Evolutionary conservation across 2,329 filamentous ascomycete genomes (phyloP).

Genomic region (Penicillium freii): DNA sequence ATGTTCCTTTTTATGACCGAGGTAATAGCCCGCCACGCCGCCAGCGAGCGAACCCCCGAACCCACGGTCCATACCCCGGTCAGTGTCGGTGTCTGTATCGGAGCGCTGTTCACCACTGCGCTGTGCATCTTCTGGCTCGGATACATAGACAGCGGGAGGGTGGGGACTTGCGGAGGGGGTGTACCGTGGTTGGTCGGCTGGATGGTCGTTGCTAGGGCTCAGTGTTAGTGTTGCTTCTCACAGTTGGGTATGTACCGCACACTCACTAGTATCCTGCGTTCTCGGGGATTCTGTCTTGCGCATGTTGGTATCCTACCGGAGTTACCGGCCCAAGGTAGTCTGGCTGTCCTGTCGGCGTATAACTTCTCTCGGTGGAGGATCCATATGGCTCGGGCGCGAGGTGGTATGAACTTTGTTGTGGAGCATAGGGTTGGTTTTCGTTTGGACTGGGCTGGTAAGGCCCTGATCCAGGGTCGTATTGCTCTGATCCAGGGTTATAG

Average conservation of each 20-base stretch:
- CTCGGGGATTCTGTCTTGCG: slow-evolving; percentile 10
- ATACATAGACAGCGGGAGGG: slow-evolving; percentile 17
- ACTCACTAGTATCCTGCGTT: slow-evolving; percentile 39
- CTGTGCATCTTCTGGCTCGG: slow-evolving; percentile 12
- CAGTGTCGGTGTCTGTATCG: slow-evolving; percentile 13
- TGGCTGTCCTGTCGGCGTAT: slow-evolving; percentile 43
- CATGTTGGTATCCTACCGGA: slow-evolving; percentile 50
- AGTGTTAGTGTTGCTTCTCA: background rate
- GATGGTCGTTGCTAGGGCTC: slow-evolving; percentile 13
- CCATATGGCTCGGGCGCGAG: slow-evolving; percentile 29
- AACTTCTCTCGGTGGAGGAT: slow-evolving; percentile 40
- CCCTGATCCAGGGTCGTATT: slow-evolving; percentile 23
- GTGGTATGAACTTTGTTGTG: slow-evolving; percentile 28
- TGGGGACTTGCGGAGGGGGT: slow-evolving; percentile 19
- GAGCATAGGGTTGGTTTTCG: slow-evolving; percentile 29
- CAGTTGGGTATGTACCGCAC: background rate
- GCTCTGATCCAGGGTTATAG: background rate
- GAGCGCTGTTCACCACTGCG: slow-evolving; percentile 9
- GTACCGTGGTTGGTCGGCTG: slow-evolving; percentile 18
- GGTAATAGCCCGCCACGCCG: slow-evolving; percentile 55
- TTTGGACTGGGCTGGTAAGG: slow-evolving; percentile 17
- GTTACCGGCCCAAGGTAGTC: slow-evolving; percentile 37
- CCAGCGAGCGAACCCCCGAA: slow-evolving; percentile 58
- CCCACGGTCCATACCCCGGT: slow-evolving; percentile 51
- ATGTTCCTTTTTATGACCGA: slow-evolving; percentile 57